These are phyloP conservation scores for Epithemia pelagica DNA, from an alignment of 108 stramenopile genomes.

Conservation along the genomic window DNA sequence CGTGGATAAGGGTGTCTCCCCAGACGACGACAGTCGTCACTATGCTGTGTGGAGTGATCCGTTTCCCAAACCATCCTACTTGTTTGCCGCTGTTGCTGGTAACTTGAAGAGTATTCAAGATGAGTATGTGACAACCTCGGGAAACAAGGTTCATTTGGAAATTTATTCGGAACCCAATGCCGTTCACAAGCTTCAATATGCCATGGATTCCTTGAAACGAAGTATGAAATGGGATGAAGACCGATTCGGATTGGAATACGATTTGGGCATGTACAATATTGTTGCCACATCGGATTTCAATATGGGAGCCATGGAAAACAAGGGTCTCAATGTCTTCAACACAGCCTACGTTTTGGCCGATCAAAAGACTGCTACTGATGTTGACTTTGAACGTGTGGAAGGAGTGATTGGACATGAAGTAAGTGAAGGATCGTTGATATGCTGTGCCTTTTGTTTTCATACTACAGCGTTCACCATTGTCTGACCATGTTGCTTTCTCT, in stretches of 20 bases:
- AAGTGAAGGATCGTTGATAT: background rate
- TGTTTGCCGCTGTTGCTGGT: conserved; percentile 93
- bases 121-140: conserved; percentile 63
- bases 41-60: conserved; percentile 92
- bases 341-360: conserved; percentile 94
- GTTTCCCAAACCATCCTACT: conserved; percentile 91
- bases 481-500: background rate
- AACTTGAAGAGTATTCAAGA: conserved; percentile 75
- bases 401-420: conserved; percentile 89
- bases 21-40: conserved; percentile 44
- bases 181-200: conserved; percentile 79
- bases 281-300: conserved; percentile 91
- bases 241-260: conserved; percentile 91
- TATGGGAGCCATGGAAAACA: conserved; percentile 98
- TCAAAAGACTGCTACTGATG: conserved; percentile 83
- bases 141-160: conserved; percentile 71
- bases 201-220: conserved; percentile 81
- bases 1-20: conserved; percentile 45
- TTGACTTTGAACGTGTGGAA: conserved; percentile 88
- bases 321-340: conserved; percentile 92
- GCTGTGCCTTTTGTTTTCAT: conserved; percentile 11
- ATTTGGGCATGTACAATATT: conserved; percentile 92
- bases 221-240: conserved; percentile 97
- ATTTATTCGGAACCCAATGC: conserved; percentile 82
- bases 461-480: conserved; percentile 24